Evolutionary conservation across 2,329 filamentous ascomycete species (phyloP).

Genomic region (Byssochlamys sp.): DNA sequence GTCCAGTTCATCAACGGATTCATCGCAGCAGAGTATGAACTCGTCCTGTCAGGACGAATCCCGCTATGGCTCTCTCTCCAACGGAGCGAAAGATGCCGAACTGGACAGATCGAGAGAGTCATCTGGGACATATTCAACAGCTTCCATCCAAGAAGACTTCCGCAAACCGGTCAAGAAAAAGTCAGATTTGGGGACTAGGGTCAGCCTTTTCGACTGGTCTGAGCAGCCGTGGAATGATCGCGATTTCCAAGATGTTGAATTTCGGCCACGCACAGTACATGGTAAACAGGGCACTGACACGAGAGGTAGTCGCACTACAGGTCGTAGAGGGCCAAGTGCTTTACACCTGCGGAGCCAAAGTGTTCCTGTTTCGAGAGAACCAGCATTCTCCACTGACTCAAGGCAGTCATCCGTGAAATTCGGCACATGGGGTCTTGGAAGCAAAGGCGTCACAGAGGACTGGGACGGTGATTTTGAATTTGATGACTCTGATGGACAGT

Average conservation of each 20-base stretch:
- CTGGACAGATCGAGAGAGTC: neutral
- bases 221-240: conserved; percentile 48
- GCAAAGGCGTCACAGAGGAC: conserved; percentile 57
- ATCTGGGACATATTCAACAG: neutral
- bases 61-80: neutral
- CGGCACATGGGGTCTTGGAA: conserved; percentile 57
- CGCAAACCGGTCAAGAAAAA: conserved; percentile 9
- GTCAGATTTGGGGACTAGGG: conserved; percentile 36
- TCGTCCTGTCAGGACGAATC: neutral
- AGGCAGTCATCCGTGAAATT: conserved; percentile 49
- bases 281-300: conserved; percentile 51
- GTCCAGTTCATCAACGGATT: neutral
- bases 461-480: conserved; percentile 63
- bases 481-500: conserved; percentile 41
- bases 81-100: neutral
- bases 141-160: conserved; percentile 6
- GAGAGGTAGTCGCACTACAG: conserved; percentile 48
- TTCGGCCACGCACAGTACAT: conserved; percentile 53
- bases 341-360: conserved; percentile 58
- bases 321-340: conserved; percentile 49
- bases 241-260: conserved; percentile 43
- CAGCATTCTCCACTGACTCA: conserved; percentile 40
- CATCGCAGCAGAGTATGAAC: neutral
- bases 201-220: conserved; percentile 56
- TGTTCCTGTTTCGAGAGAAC: conserved; percentile 49